These are phyloP conservation scores for Parafenestella ontariensis DNA, from an alignment of 2,329 filamentous ascomycete genomes.

Conservation along the genomic window DNA sequence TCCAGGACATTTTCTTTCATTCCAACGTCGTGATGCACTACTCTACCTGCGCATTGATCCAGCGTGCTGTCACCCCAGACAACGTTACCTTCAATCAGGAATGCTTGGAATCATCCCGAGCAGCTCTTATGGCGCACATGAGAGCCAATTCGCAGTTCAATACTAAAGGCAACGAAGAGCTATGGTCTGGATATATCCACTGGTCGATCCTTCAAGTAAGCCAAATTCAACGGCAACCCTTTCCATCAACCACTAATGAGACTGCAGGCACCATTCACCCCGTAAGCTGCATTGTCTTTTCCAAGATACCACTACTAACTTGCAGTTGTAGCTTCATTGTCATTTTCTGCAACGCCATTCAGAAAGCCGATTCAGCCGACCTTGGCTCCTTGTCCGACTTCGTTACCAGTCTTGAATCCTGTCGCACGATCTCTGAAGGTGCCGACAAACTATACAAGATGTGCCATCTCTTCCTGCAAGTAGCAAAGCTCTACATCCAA, in stretches of 20 bases:
- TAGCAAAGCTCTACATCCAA: constrained; percentile 68
- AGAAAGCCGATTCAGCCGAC: constrained; percentile 61
- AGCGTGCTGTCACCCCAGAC: constrained; percentile 41
- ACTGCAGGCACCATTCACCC: constrained; percentile 57
- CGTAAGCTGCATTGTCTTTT: constrained; percentile 25
- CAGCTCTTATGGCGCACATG: constrained; percentile 41
- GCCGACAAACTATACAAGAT: constrained; percentile 68
- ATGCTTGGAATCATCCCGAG: constrained; percentile 41
- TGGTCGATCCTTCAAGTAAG: constrained; percentile 22
- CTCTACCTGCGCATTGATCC: constrained; percentile 41
- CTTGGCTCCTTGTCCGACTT: constrained; percentile 64
- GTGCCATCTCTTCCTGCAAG: constrained; percentile 67
- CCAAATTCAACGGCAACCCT: not conserved
- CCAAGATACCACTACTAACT: not conserved
- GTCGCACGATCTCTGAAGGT: constrained; percentile 62
- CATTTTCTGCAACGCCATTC: constrained; percentile 58
- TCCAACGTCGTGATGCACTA: constrained; percentile 44
- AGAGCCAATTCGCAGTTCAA: constrained; percentile 40
- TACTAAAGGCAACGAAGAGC: constrained; percentile 37
- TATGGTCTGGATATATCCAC: constrained; percentile 47
- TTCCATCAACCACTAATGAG: constrained; percentile 36
- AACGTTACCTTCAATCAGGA: constrained; percentile 40
- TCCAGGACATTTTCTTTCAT: constrained; percentile 44
- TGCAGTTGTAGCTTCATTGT: constrained; percentile 50
- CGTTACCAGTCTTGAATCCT: constrained; percentile 61